These are phyloP conservation scores for Starmerella kuoi DNA, from an alignment of 805 yeast species.

Conservation along the genomic window DNA sequence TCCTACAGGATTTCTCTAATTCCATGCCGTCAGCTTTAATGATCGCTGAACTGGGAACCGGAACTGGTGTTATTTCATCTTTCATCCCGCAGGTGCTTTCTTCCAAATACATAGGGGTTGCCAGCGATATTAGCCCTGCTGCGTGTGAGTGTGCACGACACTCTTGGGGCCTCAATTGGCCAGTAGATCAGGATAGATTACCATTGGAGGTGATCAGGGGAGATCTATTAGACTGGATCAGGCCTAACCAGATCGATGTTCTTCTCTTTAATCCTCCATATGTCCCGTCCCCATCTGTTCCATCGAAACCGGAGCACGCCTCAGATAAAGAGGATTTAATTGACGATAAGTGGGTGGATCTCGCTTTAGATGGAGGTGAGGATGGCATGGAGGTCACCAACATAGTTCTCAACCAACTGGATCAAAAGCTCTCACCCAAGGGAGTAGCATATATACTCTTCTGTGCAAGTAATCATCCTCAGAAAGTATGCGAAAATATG, in stretches of 20 bases:
- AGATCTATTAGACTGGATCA: slow-evolving; percentile 31
- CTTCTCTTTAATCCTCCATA: slow-evolving; percentile 91
- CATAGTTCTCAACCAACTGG: slow-evolving; percentile 44
- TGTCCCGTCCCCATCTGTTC: slow-evolving; percentile 76
- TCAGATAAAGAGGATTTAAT: slow-evolving; percentile 25
- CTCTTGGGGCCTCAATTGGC: slow-evolving; percentile 32
- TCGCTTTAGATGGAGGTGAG: slow-evolving; percentile 80
- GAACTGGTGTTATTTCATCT: slow-evolving; percentile 79
- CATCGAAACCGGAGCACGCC: slow-evolving; percentile 38
- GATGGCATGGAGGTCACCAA: slow-evolving; percentile 85
- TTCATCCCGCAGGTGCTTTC: slow-evolving; percentile 56
- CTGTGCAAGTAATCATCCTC: slow-evolving; percentile 83
- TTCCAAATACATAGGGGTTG: slow-evolving; percentile 38
- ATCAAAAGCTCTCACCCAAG: slow-evolving; percentile 36
- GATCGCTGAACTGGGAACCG: slow-evolving; percentile 78
- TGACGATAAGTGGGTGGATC: slow-evolving; percentile 64
- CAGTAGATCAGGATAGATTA: slow-evolving; percentile 22
- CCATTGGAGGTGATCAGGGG: slow-evolving; percentile 48
- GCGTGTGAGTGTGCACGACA: slow-evolving; percentile 47
- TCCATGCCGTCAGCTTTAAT: slow-evolving; percentile 32
- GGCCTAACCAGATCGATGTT: slow-evolving; percentile 44
- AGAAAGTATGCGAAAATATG: slow-evolving; percentile 42
- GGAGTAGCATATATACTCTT: slow-evolving; percentile 85
- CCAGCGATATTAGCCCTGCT: slow-evolving; percentile 72
- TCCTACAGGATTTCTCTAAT: slow-evolving; percentile 21